phyloP scores from a whole-genome alignment of 257 asterid species.

The Fraxinus pennsylvanica region DNA sequence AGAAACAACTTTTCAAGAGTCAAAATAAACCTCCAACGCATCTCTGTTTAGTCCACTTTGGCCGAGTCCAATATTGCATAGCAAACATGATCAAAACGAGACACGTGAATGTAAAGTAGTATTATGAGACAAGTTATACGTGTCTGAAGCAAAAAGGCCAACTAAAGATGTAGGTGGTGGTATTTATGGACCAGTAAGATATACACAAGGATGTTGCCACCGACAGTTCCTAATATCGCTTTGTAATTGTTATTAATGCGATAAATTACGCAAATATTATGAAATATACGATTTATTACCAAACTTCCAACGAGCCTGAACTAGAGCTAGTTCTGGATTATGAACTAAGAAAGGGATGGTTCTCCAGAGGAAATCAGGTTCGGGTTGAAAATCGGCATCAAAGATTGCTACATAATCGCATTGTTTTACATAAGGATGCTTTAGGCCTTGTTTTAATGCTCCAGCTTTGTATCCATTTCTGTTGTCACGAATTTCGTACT shows the following conservation, averaged over 20 bases:
- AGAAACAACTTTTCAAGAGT: conserved; percentile 27
- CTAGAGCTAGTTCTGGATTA: conserved; percentile 82
- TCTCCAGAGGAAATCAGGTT: conserved; percentile 85
- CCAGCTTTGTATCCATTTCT: conserved; percentile 96
- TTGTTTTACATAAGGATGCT: conserved; percentile 65
- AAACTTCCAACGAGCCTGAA: conserved; percentile 93
- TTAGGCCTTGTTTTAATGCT: conserved; percentile 80
- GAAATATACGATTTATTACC: conserved; percentile 40
- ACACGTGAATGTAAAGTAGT: not conserved
- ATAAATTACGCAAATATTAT: not conserved
- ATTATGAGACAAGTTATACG: conserved; percentile 24
- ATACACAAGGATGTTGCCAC: conserved; percentile 31
- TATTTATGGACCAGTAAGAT: conserved; percentile 28
- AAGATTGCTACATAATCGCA: conserved; percentile 87
- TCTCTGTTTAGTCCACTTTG: conserved; percentile 9
- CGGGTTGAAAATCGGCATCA: conserved; percentile 96
- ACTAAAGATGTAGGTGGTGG: conserved; percentile 27
- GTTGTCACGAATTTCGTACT: conserved; percentile 84
- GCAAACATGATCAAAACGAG: not conserved
- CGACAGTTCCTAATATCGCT: conserved; percentile 34
- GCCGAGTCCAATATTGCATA: not conserved
- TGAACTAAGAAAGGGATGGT: conserved; percentile 76
- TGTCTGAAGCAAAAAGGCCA: conserved; percentile 25
- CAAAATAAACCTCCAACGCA: conserved; percentile 26
- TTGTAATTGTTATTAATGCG: conserved; percentile 20